These are phyloP conservation scores for Oenanthe sinensis DNA, from an alignment of 129 eudicot genomes.

Conservation along the genomic window DNA sequence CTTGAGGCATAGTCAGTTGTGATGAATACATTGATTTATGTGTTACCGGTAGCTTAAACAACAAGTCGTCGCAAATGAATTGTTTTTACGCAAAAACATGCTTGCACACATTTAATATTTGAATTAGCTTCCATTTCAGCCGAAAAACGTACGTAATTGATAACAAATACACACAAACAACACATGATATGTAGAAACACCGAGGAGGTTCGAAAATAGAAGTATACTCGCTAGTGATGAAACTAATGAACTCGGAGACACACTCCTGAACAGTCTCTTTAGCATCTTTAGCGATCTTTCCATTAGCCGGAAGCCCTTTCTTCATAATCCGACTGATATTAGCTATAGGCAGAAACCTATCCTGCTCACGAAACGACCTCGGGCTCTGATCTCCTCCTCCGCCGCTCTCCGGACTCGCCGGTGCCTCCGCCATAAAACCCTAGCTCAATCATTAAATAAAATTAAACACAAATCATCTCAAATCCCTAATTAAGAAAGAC, in stretches of 20 bases:
- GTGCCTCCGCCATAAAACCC: slow-evolving; percentile 64
- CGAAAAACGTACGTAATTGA: not conserved
- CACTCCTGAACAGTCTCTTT: slow-evolving; percentile 91
- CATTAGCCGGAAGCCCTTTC: slow-evolving; percentile 73
- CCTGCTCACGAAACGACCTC: slow-evolving; percentile 78
- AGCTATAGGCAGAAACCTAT: slow-evolving; percentile 73
- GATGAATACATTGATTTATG: slow-evolving; percentile 26
- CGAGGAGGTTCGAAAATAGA: not conserved
- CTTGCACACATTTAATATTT: no score
- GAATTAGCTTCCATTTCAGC: no score
- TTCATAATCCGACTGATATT: slow-evolving; percentile 84
- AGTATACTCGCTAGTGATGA: slow-evolving; percentile 81
- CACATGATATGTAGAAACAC: not conserved
- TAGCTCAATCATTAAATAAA: not conserved
- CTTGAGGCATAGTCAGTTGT: slow-evolving; percentile 53
- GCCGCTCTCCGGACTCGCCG: slow-evolving; percentile 24
- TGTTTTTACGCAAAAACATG: no score
- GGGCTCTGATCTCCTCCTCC: slow-evolving; percentile 68
- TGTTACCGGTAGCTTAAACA: not conserved
- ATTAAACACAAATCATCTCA: not conserved
- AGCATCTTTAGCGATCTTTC: slow-evolving; percentile 76
- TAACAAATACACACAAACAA: not conserved
- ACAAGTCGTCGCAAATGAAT: not conserved
- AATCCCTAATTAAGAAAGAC: not conserved
- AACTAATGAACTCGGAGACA: slow-evolving; percentile 81